Conservation (phyloP, 768 basidiomycete genomes). For the Gymnopilus dilepis region DNA sequence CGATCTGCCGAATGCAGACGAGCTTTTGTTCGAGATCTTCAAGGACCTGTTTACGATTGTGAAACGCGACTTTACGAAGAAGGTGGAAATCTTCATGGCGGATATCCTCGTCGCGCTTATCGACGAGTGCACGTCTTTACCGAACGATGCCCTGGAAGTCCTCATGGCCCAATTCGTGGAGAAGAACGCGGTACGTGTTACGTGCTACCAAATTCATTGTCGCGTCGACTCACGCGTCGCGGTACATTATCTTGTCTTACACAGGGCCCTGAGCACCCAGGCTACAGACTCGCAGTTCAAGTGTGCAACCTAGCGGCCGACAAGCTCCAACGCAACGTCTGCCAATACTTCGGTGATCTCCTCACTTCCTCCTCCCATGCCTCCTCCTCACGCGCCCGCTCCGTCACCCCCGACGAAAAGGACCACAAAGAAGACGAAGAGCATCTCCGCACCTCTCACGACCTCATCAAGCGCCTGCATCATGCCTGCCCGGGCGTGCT, state of each 20-base stretch:
- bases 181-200: constrained; percentile 61
- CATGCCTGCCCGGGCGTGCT: constrained; percentile 81
- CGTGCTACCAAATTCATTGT: constrained; percentile 4
- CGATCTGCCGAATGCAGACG: constrained; percentile 87
- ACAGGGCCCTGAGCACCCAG: constrained; percentile 73
- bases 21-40: constrained; percentile 84
- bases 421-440: constrained; percentile 42
- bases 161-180: constrained; percentile 88
- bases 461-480: constrained; percentile 84
- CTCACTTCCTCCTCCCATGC: constrained; percentile 42
- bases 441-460: constrained; percentile 79
- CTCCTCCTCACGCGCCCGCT: neutral
- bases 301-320: constrained; percentile 86
- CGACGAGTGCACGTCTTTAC: constrained; percentile 84
- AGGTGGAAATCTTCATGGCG: constrained; percentile 84
- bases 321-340: constrained; percentile 87
- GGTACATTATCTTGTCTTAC: no score
- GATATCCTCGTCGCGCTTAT: constrained; percentile 90
- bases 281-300: constrained; percentile 82
- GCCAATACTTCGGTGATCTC: constrained; percentile 92
- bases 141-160: constrained; percentile 76
- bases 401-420: neutral
- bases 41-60: constrained; percentile 83
- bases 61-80: constrained; percentile 72
- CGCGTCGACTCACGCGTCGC: constrained; percentile 10